A percentile compares a stretch with the other conserved stretches of the same genome.
phyloP scores from a whole-genome alignment of 208 protist genomes.

The Angomonas ambiguus region DNA sequence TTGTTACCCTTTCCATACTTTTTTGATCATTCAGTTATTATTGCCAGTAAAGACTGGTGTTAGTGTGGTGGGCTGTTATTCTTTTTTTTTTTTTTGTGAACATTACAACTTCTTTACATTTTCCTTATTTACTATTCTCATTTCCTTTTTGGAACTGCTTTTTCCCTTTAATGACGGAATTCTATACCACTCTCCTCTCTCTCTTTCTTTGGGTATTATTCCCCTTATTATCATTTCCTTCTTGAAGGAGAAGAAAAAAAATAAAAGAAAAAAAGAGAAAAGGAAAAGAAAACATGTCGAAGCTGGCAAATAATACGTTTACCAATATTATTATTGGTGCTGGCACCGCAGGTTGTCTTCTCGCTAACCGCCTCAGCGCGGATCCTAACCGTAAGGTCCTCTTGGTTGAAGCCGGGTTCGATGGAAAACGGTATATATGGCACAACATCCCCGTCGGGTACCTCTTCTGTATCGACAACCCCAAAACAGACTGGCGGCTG shows the following conservation, averaged over 20 bases:
- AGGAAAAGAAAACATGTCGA: not conserved
- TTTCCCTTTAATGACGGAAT: too few relatives aligned
- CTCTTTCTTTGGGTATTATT: not conserved
- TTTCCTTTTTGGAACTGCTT: too few relatives aligned
- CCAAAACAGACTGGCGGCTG: slow-evolving; percentile 3
- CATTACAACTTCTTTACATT: too few relatives aligned
- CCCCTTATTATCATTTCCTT: too few relatives aligned
- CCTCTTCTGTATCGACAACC: slow-evolving; percentile 3
- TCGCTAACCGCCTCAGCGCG: not conserved
- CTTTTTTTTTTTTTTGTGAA: slow-evolving; percentile 4
- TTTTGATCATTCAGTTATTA: too few relatives aligned
- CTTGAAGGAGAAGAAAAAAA: too few relatives aligned
- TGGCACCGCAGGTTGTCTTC: not conserved
- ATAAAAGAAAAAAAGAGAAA: not conserved
- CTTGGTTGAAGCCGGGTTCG: not conserved
- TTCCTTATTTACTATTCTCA: too few relatives aligned
- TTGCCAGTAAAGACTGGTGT: too few relatives aligned
- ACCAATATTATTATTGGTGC: slow-evolving; percentile 6
- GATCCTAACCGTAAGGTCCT: not conserved
- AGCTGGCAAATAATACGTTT: slow-evolving; percentile 1
- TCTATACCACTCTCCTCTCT: too few relatives aligned
- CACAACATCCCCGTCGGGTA: slow-evolving; percentile 1
- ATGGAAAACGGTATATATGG: slow-evolving; percentile 4
- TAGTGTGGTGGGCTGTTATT: too few relatives aligned
- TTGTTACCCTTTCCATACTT: not conserved